Evolutionary conservation across 352 stramenopile species (phyloP), one percentile per base, ranked within the genome.

Genomic region (Globisporangium cylindrosporum): DNA sequence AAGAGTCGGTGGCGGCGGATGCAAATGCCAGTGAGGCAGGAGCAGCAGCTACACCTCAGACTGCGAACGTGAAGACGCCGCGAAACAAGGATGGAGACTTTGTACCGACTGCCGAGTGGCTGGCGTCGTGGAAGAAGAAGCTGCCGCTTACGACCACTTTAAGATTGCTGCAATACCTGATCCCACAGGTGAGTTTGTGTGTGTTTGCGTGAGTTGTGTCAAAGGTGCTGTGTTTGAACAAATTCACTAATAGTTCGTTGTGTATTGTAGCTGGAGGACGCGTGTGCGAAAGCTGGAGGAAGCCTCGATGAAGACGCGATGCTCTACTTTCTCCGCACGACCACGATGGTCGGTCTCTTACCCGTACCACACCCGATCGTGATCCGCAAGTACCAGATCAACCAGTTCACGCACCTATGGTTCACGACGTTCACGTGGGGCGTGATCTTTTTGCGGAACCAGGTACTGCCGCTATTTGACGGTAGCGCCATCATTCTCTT

Each of bases 381-480:
- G 24, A 99, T 99, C 74, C 84, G 97, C 63, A 99, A 99, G 79
- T 99, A 99, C 77, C 95, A 99, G 80, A 97, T 98, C 66, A 99
- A 99, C 81, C 91, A 99, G 77, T 99, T 98, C 71, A 99, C 97
- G 34, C 92, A 96, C 29, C 77, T 99, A 49, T 99, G 98, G 98
- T 99, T 99, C 77, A 99, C 97, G 34, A 98, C 96, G 15, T 99
- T 99, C 72, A 97, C 98, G 74, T 99, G 97, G 97, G 97, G 98
- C 48, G 96, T 99, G 51, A 98, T 99, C 71, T 99, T 99, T 79
- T 84, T 99, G 59, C 93, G 96, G 54, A 99, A 98, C 84, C 97
- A 99, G 71, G 72, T 93, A 66, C 84, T 98, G 48, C 97, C 97
- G 59, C 92, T 99, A 67, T 99, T 99, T 76, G 97, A 99, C 75